Evolutionary conservation across 1,284 basidiomycete genomes (phyloP), one percentile per base, ranked within the genome.

Genomic region (Vanrija sp.): DNA sequence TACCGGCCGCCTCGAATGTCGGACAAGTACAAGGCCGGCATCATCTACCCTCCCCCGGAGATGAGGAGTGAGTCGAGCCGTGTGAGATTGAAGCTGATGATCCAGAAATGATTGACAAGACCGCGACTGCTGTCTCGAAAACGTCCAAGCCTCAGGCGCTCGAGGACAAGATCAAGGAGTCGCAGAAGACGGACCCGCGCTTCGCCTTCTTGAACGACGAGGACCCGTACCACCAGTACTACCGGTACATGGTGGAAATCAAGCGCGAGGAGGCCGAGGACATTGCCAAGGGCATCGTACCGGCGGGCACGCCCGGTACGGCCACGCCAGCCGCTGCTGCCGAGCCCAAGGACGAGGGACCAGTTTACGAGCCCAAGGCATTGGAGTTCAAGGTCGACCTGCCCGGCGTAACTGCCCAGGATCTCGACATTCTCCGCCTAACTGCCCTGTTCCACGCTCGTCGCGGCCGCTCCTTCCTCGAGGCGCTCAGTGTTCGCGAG

Each of bases 171-270:
- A 92, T 98, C 72, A 85, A 91, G 65, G 90, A 95, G 77, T 86
- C 87, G 68, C 92, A 94, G 75, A 89, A 90, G 78, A 83, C 85
- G 60, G 93, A 97, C 79, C 89, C 92, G 60, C 92, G 95, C 77
- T 97, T 97, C 81, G 89, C 92, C 53, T 98, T 98, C 80, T 82
- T 98, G 74, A 92, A 93, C 78, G 71, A 75, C 47, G 84, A 85
- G 53, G 94, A 98, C 80, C 90, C 94, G 64, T 98, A 95, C 79
- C 89, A 97, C 84, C 88, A 88, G 60, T 97, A 98, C 79, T 98
- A 98, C 75, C 84, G 87, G 69, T 85, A 93, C 79, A 85, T 87
- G 71, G 84, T 93, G 76, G 83, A 56, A 81, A 85, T 46, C 87
- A 88, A 67, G 35, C 57, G 63, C 27, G 79, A 79, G 61, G 90